phyloP scores from a whole-genome alignment of 2,329 filamentous ascomycete genomes.

The Aspergillus amoenus region DNA sequence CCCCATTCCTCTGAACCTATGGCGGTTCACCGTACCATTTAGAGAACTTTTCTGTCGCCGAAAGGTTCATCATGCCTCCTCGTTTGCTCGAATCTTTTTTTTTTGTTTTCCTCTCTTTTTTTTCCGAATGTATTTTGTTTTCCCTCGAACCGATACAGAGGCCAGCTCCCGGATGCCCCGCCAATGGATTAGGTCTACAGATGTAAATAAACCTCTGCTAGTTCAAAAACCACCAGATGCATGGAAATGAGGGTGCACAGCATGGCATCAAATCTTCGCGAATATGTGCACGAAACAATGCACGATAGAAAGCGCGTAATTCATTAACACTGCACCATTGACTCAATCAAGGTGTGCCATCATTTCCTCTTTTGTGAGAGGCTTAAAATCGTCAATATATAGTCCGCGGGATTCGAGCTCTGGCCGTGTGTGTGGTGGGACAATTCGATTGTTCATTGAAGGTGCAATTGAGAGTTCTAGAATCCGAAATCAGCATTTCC shows the following conservation, averaged over 20 bases:
- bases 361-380: constrained; percentile 92
- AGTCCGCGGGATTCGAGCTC: constrained; percentile 74
- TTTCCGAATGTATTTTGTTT: constrained; percentile 17
- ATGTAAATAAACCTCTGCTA: constrained; percentile 29
- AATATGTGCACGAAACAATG: constrained; percentile 31
- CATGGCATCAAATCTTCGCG: constrained; percentile 31
- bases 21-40: constrained; percentile 27
- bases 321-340: constrained; percentile 35
- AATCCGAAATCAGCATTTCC: not conserved
- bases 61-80: constrained; percentile 21
- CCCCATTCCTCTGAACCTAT: constrained; percentile 28
- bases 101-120: constrained; percentile 12
- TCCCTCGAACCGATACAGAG: constrained; percentile 20
- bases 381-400: constrained; percentile 91
- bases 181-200: constrained; percentile 28
- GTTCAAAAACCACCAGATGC: constrained; percentile 33
- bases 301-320: constrained; percentile 38
- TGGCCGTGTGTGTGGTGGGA: constrained; percentile 77
- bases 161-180: constrained; percentile 25
- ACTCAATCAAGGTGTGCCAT: constrained; percentile 93
- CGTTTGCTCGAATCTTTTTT: constrained; percentile 7
- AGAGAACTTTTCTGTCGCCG: constrained; percentile 27
- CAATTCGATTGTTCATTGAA: constrained; percentile 80
- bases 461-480: constrained; percentile 95
- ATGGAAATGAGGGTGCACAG: constrained; percentile 31